Conservation (phyloP, 805 yeast species). For the Dipodascopsis uninucleata region DNA sequence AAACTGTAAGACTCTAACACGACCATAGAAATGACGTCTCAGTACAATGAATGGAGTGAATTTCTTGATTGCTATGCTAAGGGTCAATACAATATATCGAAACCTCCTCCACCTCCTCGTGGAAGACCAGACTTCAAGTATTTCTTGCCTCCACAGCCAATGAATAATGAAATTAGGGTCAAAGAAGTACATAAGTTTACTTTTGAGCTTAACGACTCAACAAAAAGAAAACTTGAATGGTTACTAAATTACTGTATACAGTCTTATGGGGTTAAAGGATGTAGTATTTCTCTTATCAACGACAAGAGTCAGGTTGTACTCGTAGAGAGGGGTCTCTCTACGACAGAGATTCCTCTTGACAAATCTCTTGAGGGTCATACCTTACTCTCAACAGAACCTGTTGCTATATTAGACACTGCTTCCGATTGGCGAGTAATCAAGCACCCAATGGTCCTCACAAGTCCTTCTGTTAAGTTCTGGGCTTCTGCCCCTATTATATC, state of each 20-base stretch:
- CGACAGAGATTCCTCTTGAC: conserved; percentile 50
- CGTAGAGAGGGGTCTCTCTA: conserved; percentile 46
- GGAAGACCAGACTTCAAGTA: conserved; percentile 3
- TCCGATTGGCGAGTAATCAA: conserved; percentile 65
- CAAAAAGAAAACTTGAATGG: not conserved
- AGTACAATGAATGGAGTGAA: conserved; percentile 4
- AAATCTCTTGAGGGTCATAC: conserved; percentile 69
- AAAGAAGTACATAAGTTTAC: conserved; percentile 11
- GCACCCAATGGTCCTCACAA: conserved; percentile 62
- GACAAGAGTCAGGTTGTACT: conserved; percentile 48
- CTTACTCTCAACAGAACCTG: conserved; percentile 53
- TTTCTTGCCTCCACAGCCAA: conserved; percentile 17
- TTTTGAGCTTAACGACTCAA: not conserved
- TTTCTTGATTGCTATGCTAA: conserved; percentile 9
- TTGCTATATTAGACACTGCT: conserved; percentile 56
- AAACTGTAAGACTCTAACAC: not conserved
- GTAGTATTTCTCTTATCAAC: conserved; percentile 51
- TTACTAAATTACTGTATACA: conserved; percentile 7
- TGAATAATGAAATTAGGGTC: conserved; percentile 8
- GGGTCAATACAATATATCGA: conserved; percentile 15
- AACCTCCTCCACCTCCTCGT: conserved; percentile 10
- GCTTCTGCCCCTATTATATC: conserved; percentile 54
- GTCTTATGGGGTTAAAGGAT: conserved; percentile 12
- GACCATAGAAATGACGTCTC: conserved; percentile 1
- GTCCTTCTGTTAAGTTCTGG: conserved; percentile 59